These are phyloP conservation scores for Yamadazyma triangularis DNA, from an alignment of 1,139 yeast genomes.

Conservation along the genomic window DNA sequence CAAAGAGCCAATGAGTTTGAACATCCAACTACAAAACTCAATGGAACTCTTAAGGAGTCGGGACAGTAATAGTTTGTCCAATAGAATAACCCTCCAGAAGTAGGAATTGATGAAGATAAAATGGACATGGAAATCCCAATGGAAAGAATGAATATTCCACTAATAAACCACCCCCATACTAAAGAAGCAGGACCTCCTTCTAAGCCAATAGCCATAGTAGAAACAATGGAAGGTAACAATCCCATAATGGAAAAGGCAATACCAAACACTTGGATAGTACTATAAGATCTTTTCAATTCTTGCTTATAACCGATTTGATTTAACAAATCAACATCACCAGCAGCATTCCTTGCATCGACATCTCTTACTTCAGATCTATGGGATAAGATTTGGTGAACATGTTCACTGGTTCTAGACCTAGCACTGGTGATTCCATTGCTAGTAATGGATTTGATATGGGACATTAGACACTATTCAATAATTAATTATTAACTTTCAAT, in stretches of 20 bases:
- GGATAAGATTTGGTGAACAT: slow-evolving; percentile 19
- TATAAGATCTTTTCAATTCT: slow-evolving; percentile 43
- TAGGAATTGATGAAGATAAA: slow-evolving; percentile 65
- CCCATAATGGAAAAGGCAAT: slow-evolving; percentile 54
- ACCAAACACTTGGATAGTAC: slow-evolving; percentile 49
- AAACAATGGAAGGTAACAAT: slow-evolving; percentile 42
- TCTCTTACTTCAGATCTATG: slow-evolving; percentile 21
- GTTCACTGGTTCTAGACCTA: slow-evolving; percentile 18
- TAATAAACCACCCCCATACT: slow-evolving; percentile 71
- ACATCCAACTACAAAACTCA: slow-evolving; percentile 44
- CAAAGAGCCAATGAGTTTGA: slow-evolving; percentile 32
- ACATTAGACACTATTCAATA: too few relatives aligned
- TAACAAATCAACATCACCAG: slow-evolving; percentile 42
- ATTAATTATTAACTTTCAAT: too few relatives aligned
- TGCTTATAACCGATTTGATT: slow-evolving; percentile 54
- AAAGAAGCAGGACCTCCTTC: slow-evolving; percentile 45
- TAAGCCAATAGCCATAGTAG: slow-evolving; percentile 28
- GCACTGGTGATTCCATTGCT: slow-evolving; percentile 10
- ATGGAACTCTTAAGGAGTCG: slow-evolving; percentile 25
- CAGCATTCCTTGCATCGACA: slow-evolving; percentile 24
- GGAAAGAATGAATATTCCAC: slow-evolving; percentile 52
- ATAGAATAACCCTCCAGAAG: slow-evolving; percentile 68
- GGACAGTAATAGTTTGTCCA: slow-evolving; percentile 42
- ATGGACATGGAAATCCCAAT: slow-evolving; percentile 65
- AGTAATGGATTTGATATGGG: slow-evolving; percentile 4